Percentiles rank a stretch among this genome's conserved stretches.
Conservation (phyloP, 805 yeast genomes). For the Starmerella floricola region DNA sequence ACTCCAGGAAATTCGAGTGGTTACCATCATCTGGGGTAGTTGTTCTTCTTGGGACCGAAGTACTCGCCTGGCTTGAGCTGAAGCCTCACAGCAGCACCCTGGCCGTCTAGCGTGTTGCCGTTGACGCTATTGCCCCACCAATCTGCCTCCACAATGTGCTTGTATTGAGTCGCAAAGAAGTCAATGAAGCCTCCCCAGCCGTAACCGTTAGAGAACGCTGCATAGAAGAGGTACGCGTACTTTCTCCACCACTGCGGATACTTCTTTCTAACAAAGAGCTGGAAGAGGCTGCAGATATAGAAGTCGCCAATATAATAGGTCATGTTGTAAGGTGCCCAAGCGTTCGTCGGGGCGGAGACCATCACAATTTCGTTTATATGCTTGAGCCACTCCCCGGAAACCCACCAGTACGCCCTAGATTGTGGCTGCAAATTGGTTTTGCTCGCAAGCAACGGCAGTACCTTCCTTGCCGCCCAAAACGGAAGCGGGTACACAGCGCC, state of each 20-base stretch:
- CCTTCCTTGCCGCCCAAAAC: slow-evolving; percentile 10
- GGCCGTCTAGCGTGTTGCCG: slow-evolving; percentile 4
- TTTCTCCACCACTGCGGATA: slow-evolving; percentile 42
- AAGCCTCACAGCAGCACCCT: slow-evolving; percentile 10
- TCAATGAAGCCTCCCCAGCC: slow-evolving; percentile 39
- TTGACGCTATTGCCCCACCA: slow-evolving; percentile 52
- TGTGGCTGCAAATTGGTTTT: slow-evolving; percentile 26
- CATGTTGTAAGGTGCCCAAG: slow-evolving; percentile 38
- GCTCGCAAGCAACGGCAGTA: slow-evolving; percentile 8
- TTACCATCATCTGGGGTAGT: slow-evolving; percentile 12
- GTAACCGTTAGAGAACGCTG: slow-evolving; percentile 40
- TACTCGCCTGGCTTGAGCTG: slow-evolving; percentile 22
- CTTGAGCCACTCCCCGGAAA: slow-evolving; percentile 33
- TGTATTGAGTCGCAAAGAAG: slow-evolving; percentile 33
- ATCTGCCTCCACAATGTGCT: slow-evolving; percentile 37
- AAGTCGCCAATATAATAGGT: slow-evolving; percentile 34
- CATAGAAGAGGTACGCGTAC: slow-evolving; percentile 39
- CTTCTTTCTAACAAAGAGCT: slow-evolving; percentile 33
- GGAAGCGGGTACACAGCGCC: slow-evolving; percentile 31
- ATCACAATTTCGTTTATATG: slow-evolving; percentile 12
- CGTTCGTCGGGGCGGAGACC: background rate
- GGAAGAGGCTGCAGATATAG: slow-evolving; percentile 33
- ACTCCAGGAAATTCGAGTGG: no score
- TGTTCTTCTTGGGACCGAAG: slow-evolving; percentile 27
- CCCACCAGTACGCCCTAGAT: slow-evolving; percentile 27